Evolutionary conservation across 352 stramenopile genomes (phyloP).

Genomic region (Globisporangium carolinianum): DNA sequence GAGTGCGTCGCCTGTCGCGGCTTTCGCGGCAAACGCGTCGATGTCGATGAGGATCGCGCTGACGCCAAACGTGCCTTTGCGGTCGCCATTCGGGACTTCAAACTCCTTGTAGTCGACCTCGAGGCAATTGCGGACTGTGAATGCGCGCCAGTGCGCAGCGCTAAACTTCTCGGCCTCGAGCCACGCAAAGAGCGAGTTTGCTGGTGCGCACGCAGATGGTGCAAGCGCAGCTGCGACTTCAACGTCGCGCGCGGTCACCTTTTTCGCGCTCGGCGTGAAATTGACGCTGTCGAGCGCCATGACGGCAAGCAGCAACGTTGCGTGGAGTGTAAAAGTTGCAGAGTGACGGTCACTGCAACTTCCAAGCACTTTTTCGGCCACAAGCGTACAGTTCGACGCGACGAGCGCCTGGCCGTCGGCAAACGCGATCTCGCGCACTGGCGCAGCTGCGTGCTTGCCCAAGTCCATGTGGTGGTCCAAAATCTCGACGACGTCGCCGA

Average conservation of each 20-base stretch:
- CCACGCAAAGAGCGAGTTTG: constrained; percentile 50
- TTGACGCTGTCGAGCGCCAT: constrained; percentile 79
- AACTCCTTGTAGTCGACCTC: constrained; percentile 83
- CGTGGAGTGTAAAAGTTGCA: background rate
- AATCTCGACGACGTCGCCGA: constrained; percentile 57
- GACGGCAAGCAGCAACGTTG: constrained; percentile 70
- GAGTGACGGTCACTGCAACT: constrained; percentile 3
- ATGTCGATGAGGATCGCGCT: constrained; percentile 60
- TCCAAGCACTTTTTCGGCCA: constrained; percentile 46
- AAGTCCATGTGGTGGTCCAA: constrained; percentile 76
- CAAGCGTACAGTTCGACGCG: constrained; percentile 69
- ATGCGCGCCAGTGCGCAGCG: constrained; percentile 44
- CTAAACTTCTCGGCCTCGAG: constrained; percentile 68
- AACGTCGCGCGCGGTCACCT: constrained; percentile 62
- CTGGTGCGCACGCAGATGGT: constrained; percentile 29
- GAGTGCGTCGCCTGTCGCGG: constrained; percentile 19
- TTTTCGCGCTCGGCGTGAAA: constrained; percentile 66
- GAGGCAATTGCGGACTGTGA: constrained; percentile 62
- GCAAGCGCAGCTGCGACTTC: constrained; percentile 35
- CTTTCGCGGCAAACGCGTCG: constrained; percentile 40
- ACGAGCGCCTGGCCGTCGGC: constrained; percentile 56
- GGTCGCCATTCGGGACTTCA: constrained; percentile 3
- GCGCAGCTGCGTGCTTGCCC: constrained; percentile 28
- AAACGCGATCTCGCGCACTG: constrained; percentile 60
- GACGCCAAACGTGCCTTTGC: constrained; percentile 29